Conservation (phyloP, 495 filamentous ascomycete genomes). For the Melanomma pulvis-pyrius region DNA sequence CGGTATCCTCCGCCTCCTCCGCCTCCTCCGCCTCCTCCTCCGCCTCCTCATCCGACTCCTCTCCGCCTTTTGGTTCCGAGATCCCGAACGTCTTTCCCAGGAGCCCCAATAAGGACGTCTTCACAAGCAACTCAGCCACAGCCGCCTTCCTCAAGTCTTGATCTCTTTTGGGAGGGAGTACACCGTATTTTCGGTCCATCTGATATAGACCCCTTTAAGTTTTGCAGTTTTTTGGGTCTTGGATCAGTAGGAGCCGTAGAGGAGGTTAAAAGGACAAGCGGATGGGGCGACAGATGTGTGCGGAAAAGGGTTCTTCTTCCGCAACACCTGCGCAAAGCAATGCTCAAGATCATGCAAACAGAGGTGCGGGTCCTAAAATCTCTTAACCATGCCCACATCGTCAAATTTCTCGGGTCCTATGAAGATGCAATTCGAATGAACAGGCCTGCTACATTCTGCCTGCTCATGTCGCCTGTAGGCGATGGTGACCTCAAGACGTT, state of each 20-base stretch:
- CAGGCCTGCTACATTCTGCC: background rate
- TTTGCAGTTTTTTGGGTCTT: background rate
- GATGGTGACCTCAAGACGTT: slow-evolving; percentile 14
- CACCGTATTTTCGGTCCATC: too few relatives aligned
- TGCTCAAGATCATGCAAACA: slow-evolving; percentile 7
- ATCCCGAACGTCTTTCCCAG: too few relatives aligned
- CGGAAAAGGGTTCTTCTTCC: slow-evolving; percentile 12
- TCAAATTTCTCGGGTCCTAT: slow-evolving; percentile 19
- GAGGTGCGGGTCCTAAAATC: slow-evolving; percentile 4
- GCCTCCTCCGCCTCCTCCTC: too few relatives aligned
- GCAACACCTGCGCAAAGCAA: background rate
- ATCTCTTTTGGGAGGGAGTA: too few relatives aligned
- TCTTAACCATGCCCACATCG: slow-evolving; percentile 18
- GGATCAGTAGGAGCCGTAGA: slow-evolving; percentile 23
- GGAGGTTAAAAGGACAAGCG: background rate
- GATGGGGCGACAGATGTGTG: background rate
- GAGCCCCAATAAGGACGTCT: too few relatives aligned
- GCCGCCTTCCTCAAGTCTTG: too few relatives aligned
- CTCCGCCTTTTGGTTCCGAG: too few relatives aligned
- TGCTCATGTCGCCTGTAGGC: slow-evolving; percentile 24
- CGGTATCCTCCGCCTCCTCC: too few relatives aligned
- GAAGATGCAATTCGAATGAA: background rate
- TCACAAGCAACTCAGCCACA: too few relatives aligned
- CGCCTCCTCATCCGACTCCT: too few relatives aligned
- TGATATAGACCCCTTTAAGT: too few relatives aligned